These are phyloP conservation scores for Candida maltosa DNA, from an alignment of 805 yeast genomes.

Conservation along the genomic window DNA sequence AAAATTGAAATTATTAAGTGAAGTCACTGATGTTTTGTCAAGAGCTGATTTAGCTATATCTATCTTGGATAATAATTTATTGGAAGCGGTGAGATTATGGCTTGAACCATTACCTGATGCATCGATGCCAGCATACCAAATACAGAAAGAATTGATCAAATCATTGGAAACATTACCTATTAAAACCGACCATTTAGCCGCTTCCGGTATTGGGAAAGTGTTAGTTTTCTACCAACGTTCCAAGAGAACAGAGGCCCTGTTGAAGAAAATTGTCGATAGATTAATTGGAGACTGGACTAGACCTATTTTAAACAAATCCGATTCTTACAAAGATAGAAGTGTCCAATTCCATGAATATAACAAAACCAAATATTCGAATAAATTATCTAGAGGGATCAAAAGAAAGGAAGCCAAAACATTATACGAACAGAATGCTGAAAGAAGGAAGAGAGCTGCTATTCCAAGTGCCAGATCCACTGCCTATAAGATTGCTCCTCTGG, in stretches of 20 bases:
- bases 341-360: slow-evolving; percentile 70
- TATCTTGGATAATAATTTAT: slow-evolving; percentile 85
- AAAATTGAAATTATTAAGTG: slow-evolving; percentile 76
- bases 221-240: slow-evolving; percentile 90
- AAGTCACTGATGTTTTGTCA: slow-evolving; percentile 70
- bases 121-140: slow-evolving; percentile 94
- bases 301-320: slow-evolving; percentile 94
- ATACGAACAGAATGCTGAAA: slow-evolving; percentile 85
- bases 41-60: slow-evolving; percentile 88
- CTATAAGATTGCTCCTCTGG: slow-evolving; percentile 86
- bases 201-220: slow-evolving; percentile 91
- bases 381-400: slow-evolving; percentile 31
- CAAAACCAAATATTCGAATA: slow-evolving; percentile 47
- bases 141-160: slow-evolving; percentile 80
- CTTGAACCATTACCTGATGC: slow-evolving; percentile 97
- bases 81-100: slow-evolving; percentile 95
- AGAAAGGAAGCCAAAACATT: slow-evolving; percentile 49
- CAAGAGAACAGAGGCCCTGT: slow-evolving; percentile 79
- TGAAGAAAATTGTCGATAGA: slow-evolving; percentile 86
- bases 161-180: slow-evolving; percentile 80
- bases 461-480: slow-evolving; percentile 90
- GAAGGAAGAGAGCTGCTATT: slow-evolving; percentile 92
- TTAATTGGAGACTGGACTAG: slow-evolving; percentile 97
- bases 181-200: slow-evolving; percentile 92
- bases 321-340: slow-evolving; percentile 85